Evolutionary conservation across 169 alveolate genomes (phyloP), one percentile per base, ranked within the genome.

Genomic region (Plasmodium malariae): DNA sequence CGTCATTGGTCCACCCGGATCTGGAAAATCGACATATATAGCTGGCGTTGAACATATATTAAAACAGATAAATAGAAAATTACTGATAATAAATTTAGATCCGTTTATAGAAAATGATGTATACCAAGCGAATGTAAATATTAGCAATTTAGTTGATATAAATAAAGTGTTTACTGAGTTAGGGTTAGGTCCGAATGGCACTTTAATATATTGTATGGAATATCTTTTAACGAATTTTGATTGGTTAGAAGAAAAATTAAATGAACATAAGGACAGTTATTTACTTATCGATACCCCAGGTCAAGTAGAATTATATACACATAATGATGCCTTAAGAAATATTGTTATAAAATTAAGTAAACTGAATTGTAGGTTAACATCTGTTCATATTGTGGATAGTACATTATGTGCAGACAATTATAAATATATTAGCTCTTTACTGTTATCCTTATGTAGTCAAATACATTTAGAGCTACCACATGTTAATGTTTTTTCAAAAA

Each of bases 181-280:
- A 40, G 93, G 92, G 43, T 95, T 98, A 36, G 99, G 99, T 0
- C 99, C 99, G 0, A 98, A 98, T 89, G 99, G 99, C 2, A 96
- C 98, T 4, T 74, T 98, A 88, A 68, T 98, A 14, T 98, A 96
- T 91, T 97, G 98, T 72, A 97, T 98, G 98, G 99, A 98, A 74
- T 98, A 96, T 88, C 87, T 98, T 36, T 88, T 94, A 74, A 95
- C 65, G 28, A 97, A 97, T 76, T 69, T 97, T 73, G 99, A 97
- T 78, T 98, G 99, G 99, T 87, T 97, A 32, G 96, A 89, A 65
- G 85, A 59, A 72, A 59, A 87, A 89, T 26, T 85, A 71, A 88
- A 93, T 11, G 89, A 85, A 11, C 63, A 78, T 48, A 91, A 91
- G 78, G 96, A 94, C 49, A 72, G 93, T n/a, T 98, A 98, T 93